Evolutionary conservation across 2,329 filamentous ascomycete genomes (phyloP), one percentile per base, ranked within the genome.

Genomic region (Exophiala calicioides): DNA sequence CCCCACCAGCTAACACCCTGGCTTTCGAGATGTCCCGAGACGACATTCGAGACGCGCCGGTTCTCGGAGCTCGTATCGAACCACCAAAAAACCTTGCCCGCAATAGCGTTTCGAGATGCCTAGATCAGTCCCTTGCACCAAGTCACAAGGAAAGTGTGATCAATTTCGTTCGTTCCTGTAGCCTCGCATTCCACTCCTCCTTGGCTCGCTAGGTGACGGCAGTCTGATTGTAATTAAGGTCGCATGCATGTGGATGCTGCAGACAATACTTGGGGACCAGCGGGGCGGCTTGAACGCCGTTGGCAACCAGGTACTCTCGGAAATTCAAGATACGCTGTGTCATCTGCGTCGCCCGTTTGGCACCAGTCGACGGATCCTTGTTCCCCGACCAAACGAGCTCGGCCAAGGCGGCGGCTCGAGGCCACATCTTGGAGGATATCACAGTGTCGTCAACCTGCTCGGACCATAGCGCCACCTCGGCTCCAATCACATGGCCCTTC

Each of bases 251-350:
- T 9, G 78, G 77, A 57, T 81, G 71, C 65, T 78, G 70, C 38
- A 77, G 54, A 58, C 79, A 82, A 58, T 79, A 81, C 65, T 79
- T 80, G 8, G 78, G 75, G 61, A 78, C 71, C 43, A 81, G 53
- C 2, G 73, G 70, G 15, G 70, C 60, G 8, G 78, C 78, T 52
- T 65, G 62, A 1, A 81, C 66, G 2, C 76, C 76, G 53, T 73
- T 77, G 1, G 76, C 76, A 39, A 81, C 70, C 5, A 81, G 65
- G 52, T 80, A 81, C 65, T 81, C 78, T 29, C 78, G 69, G 65
- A 81, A 81, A 60, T 81, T 81, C 8, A 80, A 58, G 39, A 81
- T 74, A 4, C 78, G 68, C 64, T 79, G 75, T 7, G 78, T 80
- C 53, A 80, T 61, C 51, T 69, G 58, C 2, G 74, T 79, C 0